phyloP scores from a whole-genome alignment of 2,329 filamentous ascomycete genomes.

The Epicoccum sorghinum region DNA sequence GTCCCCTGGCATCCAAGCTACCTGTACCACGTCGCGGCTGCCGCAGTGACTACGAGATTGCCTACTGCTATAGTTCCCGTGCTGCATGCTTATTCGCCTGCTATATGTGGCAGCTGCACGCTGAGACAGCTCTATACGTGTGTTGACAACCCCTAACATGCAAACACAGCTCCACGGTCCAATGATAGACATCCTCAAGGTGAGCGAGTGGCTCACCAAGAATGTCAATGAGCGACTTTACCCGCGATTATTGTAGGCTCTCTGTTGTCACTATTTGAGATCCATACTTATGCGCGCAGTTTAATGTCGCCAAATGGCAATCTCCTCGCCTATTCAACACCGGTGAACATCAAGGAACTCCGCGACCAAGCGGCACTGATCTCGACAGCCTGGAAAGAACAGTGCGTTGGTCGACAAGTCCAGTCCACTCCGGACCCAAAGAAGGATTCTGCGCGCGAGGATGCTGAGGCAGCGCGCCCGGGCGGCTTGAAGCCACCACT shows the following conservation, averaged over 20 bases:
- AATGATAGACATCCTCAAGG: constrained; percentile 54
- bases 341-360: constrained; percentile 56
- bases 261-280: background rate
- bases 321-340: constrained; percentile 56
- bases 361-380: constrained; percentile 57
- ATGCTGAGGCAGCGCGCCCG: constrained; percentile 15
- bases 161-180: constrained; percentile 18
- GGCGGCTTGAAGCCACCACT: constrained; percentile 34
- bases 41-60: background rate
- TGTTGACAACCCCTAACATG: constrained; percentile 9
- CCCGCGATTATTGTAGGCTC: constrained; percentile 51
- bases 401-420: constrained; percentile 33
- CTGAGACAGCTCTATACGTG: background rate
- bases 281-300: constrained; percentile 32
- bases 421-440: constrained; percentile 17
- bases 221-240: constrained; percentile 54
- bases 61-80: background rate
- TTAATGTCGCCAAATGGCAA: constrained; percentile 60
- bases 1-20: constrained; percentile 3
- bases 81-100: background rate
- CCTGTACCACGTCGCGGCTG: background rate
- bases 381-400: constrained; percentile 58
- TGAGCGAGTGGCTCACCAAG: constrained; percentile 52
- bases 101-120: too few relatives aligned
- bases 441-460: constrained; percentile 15